A percentile compares a stretch with the other conserved stretches of the same genome.
These are phyloP conservation scores for Mrakia blollopis DNA, from an alignment of 768 basidiomycete genomes.

Conservation along the genomic window DNA sequence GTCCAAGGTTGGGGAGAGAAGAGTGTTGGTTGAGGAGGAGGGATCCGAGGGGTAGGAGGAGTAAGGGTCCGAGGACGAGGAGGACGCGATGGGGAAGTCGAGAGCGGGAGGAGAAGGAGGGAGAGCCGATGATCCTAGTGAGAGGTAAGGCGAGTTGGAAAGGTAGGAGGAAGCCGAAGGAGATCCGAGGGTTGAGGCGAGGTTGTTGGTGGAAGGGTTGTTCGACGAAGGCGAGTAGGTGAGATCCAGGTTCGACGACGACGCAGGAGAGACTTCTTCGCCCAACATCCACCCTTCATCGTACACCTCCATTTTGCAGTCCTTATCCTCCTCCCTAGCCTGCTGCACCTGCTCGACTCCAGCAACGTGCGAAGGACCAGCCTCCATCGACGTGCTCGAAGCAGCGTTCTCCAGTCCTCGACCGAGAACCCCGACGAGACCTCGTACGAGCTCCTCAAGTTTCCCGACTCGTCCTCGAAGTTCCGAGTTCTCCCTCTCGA, in stretches of 20 bases:
- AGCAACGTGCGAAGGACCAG: constrained; percentile 1
- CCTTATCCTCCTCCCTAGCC: neutral
- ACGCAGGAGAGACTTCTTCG: neutral
- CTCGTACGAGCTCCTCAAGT: constrained; percentile 32
- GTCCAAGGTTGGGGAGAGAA: constrained; percentile 2
- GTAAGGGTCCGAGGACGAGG: neutral
- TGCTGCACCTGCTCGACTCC: neutral
- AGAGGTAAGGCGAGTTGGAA: constrained; percentile 4
- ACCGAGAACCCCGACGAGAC: constrained; percentile 29
- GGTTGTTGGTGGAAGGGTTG: neutral
- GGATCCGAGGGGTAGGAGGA: neutral
- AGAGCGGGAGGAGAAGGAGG: neutral
- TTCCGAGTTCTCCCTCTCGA: constrained; percentile 29
- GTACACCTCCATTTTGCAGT: constrained; percentile 1
- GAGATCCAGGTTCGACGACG: constrained; percentile 14
- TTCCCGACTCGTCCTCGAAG: constrained; percentile 22
- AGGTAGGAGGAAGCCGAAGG: neutral
- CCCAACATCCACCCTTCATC: neutral
- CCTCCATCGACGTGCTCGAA: neutral
- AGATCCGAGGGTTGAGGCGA: neutral
- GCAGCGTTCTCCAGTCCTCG: neutral
- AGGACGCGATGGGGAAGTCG: neutral
- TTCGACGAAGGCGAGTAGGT: constrained; percentile 1
- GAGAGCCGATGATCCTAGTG: constrained; percentile 14
- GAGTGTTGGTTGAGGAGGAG: neutral